Evolutionary conservation across 2,329 filamentous ascomycete genomes (phyloP).

Genomic region (Cladophialophora chaetospira): DNA sequence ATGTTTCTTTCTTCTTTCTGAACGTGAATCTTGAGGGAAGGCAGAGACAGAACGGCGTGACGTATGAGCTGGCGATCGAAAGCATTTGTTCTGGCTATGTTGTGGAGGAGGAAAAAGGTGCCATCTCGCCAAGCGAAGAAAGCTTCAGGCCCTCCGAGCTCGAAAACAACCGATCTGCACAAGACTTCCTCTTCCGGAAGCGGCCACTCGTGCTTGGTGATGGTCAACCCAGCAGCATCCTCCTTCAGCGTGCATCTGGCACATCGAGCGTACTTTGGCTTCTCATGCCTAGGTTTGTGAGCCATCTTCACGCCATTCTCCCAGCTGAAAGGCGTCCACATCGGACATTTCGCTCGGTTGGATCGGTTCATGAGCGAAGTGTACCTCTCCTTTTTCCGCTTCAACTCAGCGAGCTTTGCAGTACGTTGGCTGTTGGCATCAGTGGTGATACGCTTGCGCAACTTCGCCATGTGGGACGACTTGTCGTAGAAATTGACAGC

Average conservation of each 20-base stretch:
- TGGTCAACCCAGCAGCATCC: slow-evolving; percentile 44
- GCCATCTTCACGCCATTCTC: not conserved
- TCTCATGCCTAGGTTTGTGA: slow-evolving; percentile 1
- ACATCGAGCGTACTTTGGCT: no score
- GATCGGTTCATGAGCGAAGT: not conserved
- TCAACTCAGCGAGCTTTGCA: slow-evolving; percentile 42
- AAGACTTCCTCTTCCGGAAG: slow-evolving; percentile 41
- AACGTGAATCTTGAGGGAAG: slow-evolving; percentile 16
- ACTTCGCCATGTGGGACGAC: slow-evolving; percentile 45
- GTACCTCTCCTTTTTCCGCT: slow-evolving; percentile 36
- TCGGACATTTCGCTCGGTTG: not conserved
- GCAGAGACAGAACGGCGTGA: slow-evolving; percentile 13
- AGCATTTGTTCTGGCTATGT: slow-evolving; percentile 34
- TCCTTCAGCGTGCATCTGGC: slow-evolving; percentile 40
- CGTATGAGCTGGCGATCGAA: not conserved
- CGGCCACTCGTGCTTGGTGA: slow-evolving; percentile 60
- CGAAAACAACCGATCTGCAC: slow-evolving; percentile 55
- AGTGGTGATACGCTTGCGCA: slow-evolving; percentile 43
- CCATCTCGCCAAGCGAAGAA: slow-evolving; percentile 55
- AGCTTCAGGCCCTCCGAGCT: slow-evolving; percentile 47
- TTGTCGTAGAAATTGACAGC: slow-evolving; percentile 51
- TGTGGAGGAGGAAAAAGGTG: slow-evolving; percentile 46
- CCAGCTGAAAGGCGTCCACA: slow-evolving; percentile 3
- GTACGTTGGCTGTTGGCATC: slow-evolving; percentile 38
- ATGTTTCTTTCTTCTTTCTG: slow-evolving; percentile 15